Conservation (phyloP, 441 rosid genomes). For the Syzygium malaccense region DNA sequence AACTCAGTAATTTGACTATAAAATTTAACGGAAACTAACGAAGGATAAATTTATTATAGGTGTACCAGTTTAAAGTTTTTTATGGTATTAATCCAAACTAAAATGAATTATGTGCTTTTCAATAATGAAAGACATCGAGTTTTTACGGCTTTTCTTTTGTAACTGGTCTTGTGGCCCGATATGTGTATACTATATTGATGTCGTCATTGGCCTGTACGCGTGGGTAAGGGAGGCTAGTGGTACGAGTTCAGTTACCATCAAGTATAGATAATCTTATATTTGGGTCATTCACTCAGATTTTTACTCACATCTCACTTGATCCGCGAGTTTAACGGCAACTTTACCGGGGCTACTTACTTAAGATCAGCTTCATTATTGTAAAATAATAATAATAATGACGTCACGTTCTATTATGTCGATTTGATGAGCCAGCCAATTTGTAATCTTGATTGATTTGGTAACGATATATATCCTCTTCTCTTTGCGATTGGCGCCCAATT, state of each 20-base stretch:
- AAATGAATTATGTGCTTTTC: neutral
- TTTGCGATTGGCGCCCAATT: neutral
- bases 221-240: neutral
- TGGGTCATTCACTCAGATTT: neutral
- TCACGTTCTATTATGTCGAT: neutral
- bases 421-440: neutral
- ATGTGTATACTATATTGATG: neutral
- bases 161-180: neutral
- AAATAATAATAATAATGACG: neutral
- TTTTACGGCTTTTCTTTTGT: neutral
- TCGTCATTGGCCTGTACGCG: neutral
- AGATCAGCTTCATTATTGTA: neutral
- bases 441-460: neutral
- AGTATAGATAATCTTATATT: neutral
- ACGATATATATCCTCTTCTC: neutral
- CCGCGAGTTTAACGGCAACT: neutral
- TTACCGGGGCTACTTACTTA: rapidly evolving
- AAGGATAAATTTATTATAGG: too few species aligned
- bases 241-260: neutral
- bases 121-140: neutral
- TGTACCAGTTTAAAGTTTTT: too few species aligned
- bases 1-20: too few species aligned
- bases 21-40: too few species aligned
- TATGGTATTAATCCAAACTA: neutral
- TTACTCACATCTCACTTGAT: neutral